phyloP scores from a whole-genome alignment of 73 alveolate species.

The Symbiodinium natans region DNA sequence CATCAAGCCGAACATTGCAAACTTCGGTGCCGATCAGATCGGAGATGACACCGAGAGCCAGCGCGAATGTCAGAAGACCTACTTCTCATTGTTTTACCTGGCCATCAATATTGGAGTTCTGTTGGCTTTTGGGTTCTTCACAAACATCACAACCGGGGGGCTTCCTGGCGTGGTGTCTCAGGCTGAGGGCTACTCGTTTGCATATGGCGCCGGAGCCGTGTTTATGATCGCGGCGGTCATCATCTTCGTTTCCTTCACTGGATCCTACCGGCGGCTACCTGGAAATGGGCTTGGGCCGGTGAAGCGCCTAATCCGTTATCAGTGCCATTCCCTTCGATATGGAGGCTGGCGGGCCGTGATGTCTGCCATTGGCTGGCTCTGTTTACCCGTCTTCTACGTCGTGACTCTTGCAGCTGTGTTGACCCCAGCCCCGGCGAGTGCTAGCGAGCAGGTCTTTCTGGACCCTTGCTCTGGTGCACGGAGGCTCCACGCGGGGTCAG shows the following conservation, averaged over 20 bases:
- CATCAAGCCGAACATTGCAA: slow-evolving; percentile 84
- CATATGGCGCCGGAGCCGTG: slow-evolving; percentile 78
- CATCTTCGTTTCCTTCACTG: slow-evolving; percentile 32
- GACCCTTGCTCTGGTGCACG: slow-evolving; percentile 47
- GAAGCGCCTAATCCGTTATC: slow-evolving; percentile 27
- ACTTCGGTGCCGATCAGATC: slow-evolving; percentile 60
- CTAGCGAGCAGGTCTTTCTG: background rate
- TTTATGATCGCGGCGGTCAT: slow-evolving; percentile 50
- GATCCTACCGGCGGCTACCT: slow-evolving; percentile 27
- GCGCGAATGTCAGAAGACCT: slow-evolving; percentile 54
- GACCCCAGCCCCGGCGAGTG: background rate
- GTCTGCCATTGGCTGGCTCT: slow-evolving; percentile 39
- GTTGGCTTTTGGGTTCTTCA: slow-evolving; percentile 71
- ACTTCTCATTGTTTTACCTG: slow-evolving; percentile 63
- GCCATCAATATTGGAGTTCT: slow-evolving; percentile 71
- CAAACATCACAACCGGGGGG: slow-evolving; percentile 58
- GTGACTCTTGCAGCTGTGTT: background rate
- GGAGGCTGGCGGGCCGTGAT: slow-evolving; percentile 66
- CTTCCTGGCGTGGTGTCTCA: slow-evolving; percentile 51
- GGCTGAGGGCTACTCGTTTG: slow-evolving; percentile 63
- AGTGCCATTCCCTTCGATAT: slow-evolving; percentile 3
- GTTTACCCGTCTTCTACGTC: slow-evolving; percentile 39
- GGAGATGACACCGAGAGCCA: slow-evolving; percentile 46
- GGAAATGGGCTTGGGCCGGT: slow-evolving; percentile 74
- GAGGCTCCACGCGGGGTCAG: background rate